phyloP scores from a whole-genome alignment of 2,329 filamentous ascomycete species.

The Paecilomyces dactylethromorphus region DNA sequence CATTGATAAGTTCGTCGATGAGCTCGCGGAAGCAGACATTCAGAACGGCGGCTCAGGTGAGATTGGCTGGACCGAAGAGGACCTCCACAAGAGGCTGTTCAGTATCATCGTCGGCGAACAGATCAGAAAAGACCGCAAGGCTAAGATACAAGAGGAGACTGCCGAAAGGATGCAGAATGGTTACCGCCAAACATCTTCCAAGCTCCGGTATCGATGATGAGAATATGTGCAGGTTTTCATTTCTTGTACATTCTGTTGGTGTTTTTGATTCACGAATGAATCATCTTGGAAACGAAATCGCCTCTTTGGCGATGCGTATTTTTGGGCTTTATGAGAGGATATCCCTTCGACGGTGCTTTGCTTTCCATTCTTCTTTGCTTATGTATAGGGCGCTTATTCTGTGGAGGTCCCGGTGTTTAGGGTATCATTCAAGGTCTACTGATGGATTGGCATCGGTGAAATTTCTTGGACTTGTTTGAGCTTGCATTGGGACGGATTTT shows the following conservation, averaged over 20 bases:
- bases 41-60: slow-evolving; percentile 29
- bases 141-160: slow-evolving; percentile 13
- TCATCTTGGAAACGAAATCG: neutral
- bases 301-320: neutral
- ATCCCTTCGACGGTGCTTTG: neutral
- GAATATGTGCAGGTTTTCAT: neutral
- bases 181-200: neutral
- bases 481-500: neutral
- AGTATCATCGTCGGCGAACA: slow-evolving; percentile 43
- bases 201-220: neutral
- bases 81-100: slow-evolving; percentile 37
- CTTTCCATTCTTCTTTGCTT: neutral
- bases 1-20: slow-evolving; percentile 32
- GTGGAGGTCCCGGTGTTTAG: neutral
- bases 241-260: neutral
- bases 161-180: neutral
- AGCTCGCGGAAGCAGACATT: slow-evolving; percentile 27
- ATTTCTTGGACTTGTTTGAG: neutral
- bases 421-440: neutral
- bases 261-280: neutral
- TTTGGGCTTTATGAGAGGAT: neutral
- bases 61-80: slow-evolving; percentile 38
- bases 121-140: slow-evolving; percentile 34
- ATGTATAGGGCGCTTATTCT: neutral
- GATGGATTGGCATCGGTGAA: neutral